These are phyloP conservation scores for Xylariaceae sp. DNA, from an alignment of 2,329 filamentous ascomycete species.

Conservation along the genomic window DNA sequence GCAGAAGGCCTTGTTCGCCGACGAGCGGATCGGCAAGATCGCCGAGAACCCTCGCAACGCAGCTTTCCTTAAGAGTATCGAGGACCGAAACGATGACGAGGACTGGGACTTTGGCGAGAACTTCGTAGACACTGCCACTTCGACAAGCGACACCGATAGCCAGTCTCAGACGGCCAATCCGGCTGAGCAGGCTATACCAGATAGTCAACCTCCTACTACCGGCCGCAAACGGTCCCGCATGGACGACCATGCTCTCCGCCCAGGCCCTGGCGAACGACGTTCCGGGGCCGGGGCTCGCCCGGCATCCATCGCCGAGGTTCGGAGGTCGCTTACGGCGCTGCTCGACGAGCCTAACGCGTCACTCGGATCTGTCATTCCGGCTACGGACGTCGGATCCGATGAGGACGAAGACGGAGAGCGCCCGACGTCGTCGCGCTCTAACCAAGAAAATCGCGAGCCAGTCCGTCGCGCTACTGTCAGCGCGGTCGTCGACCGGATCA, in stretches of 20 bases:
- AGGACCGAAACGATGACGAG: constrained; percentile 72
- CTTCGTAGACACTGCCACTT: constrained; percentile 37
- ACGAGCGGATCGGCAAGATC: constrained; percentile 87
- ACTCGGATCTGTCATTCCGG: constrained; percentile 41
- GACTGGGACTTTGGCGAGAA: constrained; percentile 70
- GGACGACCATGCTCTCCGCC: constrained; percentile 36
- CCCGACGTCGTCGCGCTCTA: constrained; percentile 23
- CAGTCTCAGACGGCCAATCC: constrained; percentile 31
- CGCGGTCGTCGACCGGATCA: constrained; percentile 67
- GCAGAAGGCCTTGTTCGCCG: constrained; percentile 79
- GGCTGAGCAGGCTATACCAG: constrained; percentile 37
- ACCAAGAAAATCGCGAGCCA: constrained; percentile 46
- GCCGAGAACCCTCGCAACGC: constrained; percentile 82
- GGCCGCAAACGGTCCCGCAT: constrained; percentile 28
- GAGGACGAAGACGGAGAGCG: constrained; percentile 42
- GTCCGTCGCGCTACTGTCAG: constrained; percentile 27
- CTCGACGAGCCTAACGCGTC: constrained; percentile 61
- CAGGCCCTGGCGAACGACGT: constrained; percentile 56
- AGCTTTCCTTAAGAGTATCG: constrained; percentile 85
- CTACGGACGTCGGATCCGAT: constrained; percentile 46
- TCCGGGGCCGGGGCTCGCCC: constrained; percentile 61
- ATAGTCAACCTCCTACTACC: constrained; percentile 47
- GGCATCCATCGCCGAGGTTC: constrained; percentile 70
- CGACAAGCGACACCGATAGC: constrained; percentile 34
- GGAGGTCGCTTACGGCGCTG: constrained; percentile 75